Evolutionary conservation across 768 basidiomycete genomes (phyloP), one percentile per base, ranked within the genome.

Genomic region (Hygrophorus russula): DNA sequence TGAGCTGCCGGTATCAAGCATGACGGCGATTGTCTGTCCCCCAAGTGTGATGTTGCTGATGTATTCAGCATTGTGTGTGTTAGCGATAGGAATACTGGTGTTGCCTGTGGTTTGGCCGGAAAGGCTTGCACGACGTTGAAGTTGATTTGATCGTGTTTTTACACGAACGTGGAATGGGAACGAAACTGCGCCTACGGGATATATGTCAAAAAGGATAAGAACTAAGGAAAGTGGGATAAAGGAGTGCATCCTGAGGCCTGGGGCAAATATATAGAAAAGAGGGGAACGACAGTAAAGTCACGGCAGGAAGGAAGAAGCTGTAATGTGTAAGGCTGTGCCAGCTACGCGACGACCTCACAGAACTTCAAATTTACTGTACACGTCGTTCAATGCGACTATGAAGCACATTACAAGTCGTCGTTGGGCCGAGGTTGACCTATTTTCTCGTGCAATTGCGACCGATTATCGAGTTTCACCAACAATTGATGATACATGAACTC

Each of bases 1-100:
- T 31, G 83, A 80, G 51, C 85, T 87, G 20, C 85, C 85, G 5
- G 83, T 86, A 56, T 88, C 85, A 42, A 88, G 59, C 52, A 84
- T 64, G 41, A 87, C 80, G 17, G 70, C 66, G 49, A 82, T 62
- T 3, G 62, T 53, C 15, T 60, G 60, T 13, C 80, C 80, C 12
- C 74, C 80, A 34, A 88, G 60, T 12, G 80, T 82, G 49, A 88
- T 69, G 53, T 83, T 85, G 32, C 72, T 66, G 39, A 80, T 74
- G 55, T 88, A 88, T 53, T 84, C 76, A 0, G 77, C 68, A 63
- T 88, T 86, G 50, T 75, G 76, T 0, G 72, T 78, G 60, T 87
- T 81, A 18, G 62, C 62, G 19, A 86, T 61, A 12, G 75, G 64
- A 3, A 79, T 50, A 28, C 63, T 57, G 29, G 56, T 53, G 27